phyloP scores from a whole-genome alignment of 176 grass and related monocot species.

The Aechmea fasciata region DNA sequence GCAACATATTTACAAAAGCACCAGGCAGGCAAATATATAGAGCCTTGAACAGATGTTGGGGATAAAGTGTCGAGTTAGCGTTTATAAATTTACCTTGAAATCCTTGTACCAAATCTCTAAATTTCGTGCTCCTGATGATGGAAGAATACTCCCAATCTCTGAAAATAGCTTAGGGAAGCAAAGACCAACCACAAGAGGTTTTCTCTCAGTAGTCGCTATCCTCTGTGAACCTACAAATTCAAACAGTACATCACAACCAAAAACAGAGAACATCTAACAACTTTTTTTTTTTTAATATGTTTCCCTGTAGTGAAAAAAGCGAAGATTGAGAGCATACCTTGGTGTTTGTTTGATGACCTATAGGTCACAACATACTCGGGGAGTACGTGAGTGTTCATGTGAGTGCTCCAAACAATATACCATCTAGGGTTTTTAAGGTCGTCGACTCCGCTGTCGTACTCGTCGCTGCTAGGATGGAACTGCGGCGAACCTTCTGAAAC shows the following conservation, averaged over 20 bases:
- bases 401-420: constrained; percentile 70
- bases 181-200: constrained; percentile 7
- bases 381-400: constrained; percentile 72
- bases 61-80: background rate
- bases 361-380: constrained; percentile 81
- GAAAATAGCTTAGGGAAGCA: constrained; percentile 48
- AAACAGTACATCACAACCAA: background rate
- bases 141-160: constrained; percentile 39
- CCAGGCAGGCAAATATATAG: too few relatives aligned
- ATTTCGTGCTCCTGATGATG: constrained; percentile 15
- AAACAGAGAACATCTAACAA: background rate
- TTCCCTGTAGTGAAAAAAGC: background rate
- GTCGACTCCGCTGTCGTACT: constrained; percentile 67
- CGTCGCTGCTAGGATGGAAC: constrained; percentile 42
- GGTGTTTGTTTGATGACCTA: constrained; percentile 34
- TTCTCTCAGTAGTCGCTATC: constrained; percentile 19
- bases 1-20: too few relatives aligned
- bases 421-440: constrained; percentile 41
- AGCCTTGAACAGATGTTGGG: too few relatives aligned
- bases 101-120: constrained; percentile 32
- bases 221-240: constrained; percentile 26
- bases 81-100: constrained; percentile 49
- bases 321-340: background rate
- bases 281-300: too few relatives aligned
- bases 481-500: constrained; percentile 39